phyloP scores from a whole-genome alignment of 345 rosid genomes.

The Sonneratia alba region DNA sequence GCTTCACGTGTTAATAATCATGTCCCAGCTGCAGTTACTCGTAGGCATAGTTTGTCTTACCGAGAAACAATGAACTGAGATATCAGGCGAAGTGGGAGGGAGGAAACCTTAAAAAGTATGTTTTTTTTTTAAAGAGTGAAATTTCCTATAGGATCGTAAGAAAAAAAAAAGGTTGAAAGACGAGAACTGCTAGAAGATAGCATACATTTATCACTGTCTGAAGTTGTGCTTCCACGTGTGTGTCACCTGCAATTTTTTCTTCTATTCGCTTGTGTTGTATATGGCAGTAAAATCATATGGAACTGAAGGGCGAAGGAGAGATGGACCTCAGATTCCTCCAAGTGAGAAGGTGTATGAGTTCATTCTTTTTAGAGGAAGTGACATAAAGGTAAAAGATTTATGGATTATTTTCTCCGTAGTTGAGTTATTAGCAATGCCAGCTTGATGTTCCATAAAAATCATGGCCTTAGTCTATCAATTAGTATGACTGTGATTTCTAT shows the following conservation, averaged over 20 bases:
- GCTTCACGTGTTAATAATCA: no score
- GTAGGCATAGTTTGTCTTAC: neutral
- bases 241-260: neutral
- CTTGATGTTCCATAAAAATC: neutral
- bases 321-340: conserved; percentile 58
- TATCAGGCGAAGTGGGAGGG: neutral
- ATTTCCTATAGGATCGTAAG: no score
- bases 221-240: no score
- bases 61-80: neutral
- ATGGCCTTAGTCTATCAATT: neutral
- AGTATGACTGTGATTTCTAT: no score
- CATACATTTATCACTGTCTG: no score
- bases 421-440: neutral
- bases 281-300: conserved; percentile 59
- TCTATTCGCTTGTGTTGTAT: neutral
- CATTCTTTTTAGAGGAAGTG: conserved; percentile 66
- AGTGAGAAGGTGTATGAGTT: conserved; percentile 63
- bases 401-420: neutral
- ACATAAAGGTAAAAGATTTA: conserved; percentile 44
- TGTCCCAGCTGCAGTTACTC: neutral
- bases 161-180: no score
- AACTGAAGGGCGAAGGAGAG: conserved; percentile 66
- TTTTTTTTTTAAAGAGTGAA: no score
- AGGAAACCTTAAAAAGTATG: no score
- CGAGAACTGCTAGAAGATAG: no score